Evolutionary conservation across 805 yeast species (phyloP).

Genomic region (Cyberlindnera nakhonratchasimensis): DNA sequence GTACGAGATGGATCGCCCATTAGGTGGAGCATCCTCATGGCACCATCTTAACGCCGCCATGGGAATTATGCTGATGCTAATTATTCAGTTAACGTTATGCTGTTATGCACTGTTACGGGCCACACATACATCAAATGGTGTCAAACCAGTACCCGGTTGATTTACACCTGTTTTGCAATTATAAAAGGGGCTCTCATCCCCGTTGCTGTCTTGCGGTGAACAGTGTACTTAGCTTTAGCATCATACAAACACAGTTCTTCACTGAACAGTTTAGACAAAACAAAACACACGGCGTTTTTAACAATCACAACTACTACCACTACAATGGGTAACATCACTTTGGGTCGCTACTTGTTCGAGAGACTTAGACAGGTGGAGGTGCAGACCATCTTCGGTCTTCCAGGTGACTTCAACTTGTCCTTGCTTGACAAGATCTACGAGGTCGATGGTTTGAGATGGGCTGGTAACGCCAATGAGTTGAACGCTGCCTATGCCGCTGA

Average conservation of each 20-base stretch:
- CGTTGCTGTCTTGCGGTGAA: background rate
- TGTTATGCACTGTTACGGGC: constrained; percentile 19
- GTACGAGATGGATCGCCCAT: too few relatives aligned
- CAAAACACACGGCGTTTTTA: constrained; percentile 3
- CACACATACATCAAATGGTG: constrained; percentile 22
- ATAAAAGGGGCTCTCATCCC: background rate
- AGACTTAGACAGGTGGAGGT: constrained; percentile 71
- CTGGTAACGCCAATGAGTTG: constrained; percentile 86
- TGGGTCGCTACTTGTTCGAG: constrained; percentile 77
- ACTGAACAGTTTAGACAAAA: too few relatives aligned
- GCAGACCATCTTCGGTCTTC: constrained; percentile 72
- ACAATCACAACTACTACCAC: constrained; percentile 3
- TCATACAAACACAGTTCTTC: background rate
- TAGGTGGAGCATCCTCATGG: too few relatives aligned
- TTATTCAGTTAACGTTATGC: constrained; percentile 17
- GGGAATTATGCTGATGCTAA: too few relatives aligned
- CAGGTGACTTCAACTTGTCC: constrained; percentile 78
- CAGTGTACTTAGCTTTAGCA: background rate
- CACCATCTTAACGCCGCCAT: too few relatives aligned
- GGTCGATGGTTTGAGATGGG: constrained; percentile 78
- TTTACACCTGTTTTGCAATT: too few relatives aligned
- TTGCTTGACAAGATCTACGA: constrained; percentile 70
- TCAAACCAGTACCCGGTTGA: background rate
- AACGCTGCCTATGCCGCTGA: constrained; percentile 89
- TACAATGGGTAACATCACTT: constrained; percentile 42